Conservation (phyloP, 495 filamentous ascomycete genomes). For the Sphaerosporella brunnea region DNA sequence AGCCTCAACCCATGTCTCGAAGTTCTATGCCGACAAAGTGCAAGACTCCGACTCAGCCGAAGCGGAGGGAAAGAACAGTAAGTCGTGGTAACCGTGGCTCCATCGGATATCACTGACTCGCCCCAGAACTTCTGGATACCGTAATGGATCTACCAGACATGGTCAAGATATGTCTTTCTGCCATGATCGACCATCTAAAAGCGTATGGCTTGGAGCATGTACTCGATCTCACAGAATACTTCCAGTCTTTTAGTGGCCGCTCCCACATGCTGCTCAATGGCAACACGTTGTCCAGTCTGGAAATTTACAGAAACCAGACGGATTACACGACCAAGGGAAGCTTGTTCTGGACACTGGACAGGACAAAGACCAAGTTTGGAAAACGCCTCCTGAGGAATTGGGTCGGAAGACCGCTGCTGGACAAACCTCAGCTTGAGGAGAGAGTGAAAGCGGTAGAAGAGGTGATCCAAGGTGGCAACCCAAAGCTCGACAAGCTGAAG, state of each 20-base stretch:
- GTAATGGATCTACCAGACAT: slow-evolving; percentile 70
- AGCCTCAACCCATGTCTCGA: slow-evolving; percentile 74
- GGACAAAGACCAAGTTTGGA: slow-evolving; percentile 79
- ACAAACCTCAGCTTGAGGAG: slow-evolving; percentile 58
- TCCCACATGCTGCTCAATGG: slow-evolving; percentile 95
- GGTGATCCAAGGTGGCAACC: slow-evolving; percentile 47
- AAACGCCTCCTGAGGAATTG: slow-evolving; percentile 78
- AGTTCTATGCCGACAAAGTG: slow-evolving; percentile 83
- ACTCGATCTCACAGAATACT: slow-evolving; percentile 92
- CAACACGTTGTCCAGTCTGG: slow-evolving; percentile 82
- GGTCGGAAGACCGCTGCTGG: slow-evolving; percentile 82
- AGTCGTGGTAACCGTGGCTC: background rate
- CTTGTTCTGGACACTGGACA: slow-evolving; percentile 88
- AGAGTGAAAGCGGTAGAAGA: slow-evolving; percentile 83
- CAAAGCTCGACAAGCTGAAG: slow-evolving; percentile 53
- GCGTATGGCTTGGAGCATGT: slow-evolving; percentile 94
- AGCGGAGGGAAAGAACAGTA: slow-evolving; percentile 25
- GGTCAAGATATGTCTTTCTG: slow-evolving; percentile 80
- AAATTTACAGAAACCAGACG: slow-evolving; percentile 91
- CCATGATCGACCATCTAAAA: slow-evolving; percentile 88
- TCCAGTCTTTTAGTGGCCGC: slow-evolving; percentile 85
- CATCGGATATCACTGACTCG: slow-evolving; percentile 30
- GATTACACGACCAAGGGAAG: slow-evolving; percentile 75
- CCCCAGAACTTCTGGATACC: slow-evolving; percentile 50
- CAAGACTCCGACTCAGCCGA: slow-evolving; percentile 33